phyloP scores from a whole-genome alignment of 306 rosid genomes.

The Dryas octopetala region DNA sequence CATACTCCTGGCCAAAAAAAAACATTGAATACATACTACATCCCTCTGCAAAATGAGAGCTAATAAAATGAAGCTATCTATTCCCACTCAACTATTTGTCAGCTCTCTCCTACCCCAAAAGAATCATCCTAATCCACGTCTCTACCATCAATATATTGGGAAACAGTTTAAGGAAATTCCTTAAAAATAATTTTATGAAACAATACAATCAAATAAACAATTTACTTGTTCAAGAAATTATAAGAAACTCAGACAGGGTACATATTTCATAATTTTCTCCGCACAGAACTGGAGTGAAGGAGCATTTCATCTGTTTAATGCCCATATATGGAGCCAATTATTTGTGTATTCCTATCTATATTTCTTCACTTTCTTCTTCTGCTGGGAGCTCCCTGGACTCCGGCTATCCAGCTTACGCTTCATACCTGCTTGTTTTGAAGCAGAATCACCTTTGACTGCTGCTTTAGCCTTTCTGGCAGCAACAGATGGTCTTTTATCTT shows the following conservation, averaged over 20 bases:
- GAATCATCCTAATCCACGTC: no score
- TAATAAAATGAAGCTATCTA: no score
- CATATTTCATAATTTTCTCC: neutral
- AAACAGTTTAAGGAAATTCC: neutral
- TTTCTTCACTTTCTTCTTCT: conserved; percentile 52
- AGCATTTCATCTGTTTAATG: neutral
- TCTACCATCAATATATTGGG: no score
- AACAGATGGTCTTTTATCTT: conserved; percentile 74
- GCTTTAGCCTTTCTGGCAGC: conserved; percentile 71
- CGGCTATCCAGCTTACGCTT: conserved; percentile 83
- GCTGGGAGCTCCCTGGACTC: conserved; percentile 60
- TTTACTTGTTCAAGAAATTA: conserved; percentile 1
- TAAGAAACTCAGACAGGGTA: neutral
- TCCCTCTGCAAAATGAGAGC: no score
- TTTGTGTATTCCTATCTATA: conserved; percentile 34
- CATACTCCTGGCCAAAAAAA: no score
- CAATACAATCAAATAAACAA: neutral
- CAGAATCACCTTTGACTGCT: conserved; percentile 29
- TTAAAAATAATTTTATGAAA: neutral
- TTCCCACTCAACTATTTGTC: no score
- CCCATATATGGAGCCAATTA: neutral
- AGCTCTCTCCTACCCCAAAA: no score
- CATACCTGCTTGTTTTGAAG: conserved; percentile 52
- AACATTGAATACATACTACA: no score
- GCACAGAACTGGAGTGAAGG: neutral